Evolutionary conservation across 2,329 filamentous ascomycete species (phyloP), one percentile per base, ranked within the genome.

Genomic region (Seiridium cupressi): DNA sequence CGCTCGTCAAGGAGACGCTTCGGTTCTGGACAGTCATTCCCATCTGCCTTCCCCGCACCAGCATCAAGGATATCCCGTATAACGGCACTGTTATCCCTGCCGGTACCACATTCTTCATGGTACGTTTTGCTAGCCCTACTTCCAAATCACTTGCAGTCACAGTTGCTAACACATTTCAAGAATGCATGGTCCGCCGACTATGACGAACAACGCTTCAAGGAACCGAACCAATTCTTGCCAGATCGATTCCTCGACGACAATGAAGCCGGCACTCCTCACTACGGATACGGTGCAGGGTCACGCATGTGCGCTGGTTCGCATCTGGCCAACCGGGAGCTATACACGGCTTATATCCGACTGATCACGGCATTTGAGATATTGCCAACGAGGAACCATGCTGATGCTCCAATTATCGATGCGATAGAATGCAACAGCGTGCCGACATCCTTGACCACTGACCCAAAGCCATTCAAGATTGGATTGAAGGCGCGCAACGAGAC

Each of bases 21-120:
- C 85, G 91, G 34, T 94, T 86, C 79, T 94, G 88, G 83, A 89
- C 87, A 2, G 90, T 94, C 36, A 90, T 93, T 64, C 89, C 90
- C 2, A 89, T 95, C 66, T 92, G 87, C 66, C 80, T 95, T 1
- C 91, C 91, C 0, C 81, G 91, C 3, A 85, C 85, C 13, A 89
- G 81, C 62, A 89, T 90, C 70, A 90, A 88, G 65, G 87, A 90
- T 62, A 90, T 94, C 59, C 78, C 83, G 3, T 93, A 88, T 75
- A 79, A 90, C 32, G 85, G 85, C 13, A 79, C 85, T 0, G 76
- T 81, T 1, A 90, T 95, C 44, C 91, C 91, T 0, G 83, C 89
- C 0, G 89, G 89, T 1, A 93, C 89, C 0, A 91, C 88, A 1
- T 92, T 94, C 66, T 92, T 93, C 74, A 89, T 94, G 89, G 51